phyloP scores from a whole-genome alignment of 23 red algal genomes.

The Cyanidiococcus yangmingshanensis region DNA sequence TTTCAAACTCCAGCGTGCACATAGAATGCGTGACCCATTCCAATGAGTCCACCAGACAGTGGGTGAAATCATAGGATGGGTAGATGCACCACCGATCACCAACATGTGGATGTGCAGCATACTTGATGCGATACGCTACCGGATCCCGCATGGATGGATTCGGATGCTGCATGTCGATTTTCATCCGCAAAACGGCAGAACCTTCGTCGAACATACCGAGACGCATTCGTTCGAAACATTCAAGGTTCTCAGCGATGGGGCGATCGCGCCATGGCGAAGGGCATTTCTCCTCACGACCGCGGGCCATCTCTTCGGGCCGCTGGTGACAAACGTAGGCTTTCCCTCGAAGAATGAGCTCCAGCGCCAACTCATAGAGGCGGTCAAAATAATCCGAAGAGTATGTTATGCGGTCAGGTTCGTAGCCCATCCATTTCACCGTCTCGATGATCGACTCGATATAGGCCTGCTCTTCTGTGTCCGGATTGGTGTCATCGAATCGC shows the following conservation, averaged over 20 bases:
- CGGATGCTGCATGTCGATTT: slow-evolving; percentile 88
- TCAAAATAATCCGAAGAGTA: slow-evolving; percentile 99
- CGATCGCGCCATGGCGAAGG: slow-evolving; percentile 83
- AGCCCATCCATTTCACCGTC: slow-evolving; percentile 87
- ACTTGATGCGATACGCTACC: slow-evolving; percentile 87
- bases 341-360: slow-evolving; percentile 68
- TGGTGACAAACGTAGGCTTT: slow-evolving; percentile 97
- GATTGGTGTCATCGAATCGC: slow-evolving; percentile 99
- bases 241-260: slow-evolving; percentile 58
- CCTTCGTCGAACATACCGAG: slow-evolving; percentile 78
- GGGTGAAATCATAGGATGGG: slow-evolving; percentile 96
- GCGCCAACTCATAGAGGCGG: slow-evolving; percentile 64
- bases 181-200: slow-evolving; percentile 86
- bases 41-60: slow-evolving; percentile 96
- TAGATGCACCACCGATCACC: slow-evolving; percentile 97
- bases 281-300: slow-evolving; percentile 45
- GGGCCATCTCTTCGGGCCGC: slow-evolving; percentile 71
- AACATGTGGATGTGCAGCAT: slow-evolving; percentile 62
- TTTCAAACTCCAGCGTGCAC: slow-evolving; percentile 97
- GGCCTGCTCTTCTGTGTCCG: slow-evolving; percentile 70
- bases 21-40: slow-evolving; percentile 98
- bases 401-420: slow-evolving; percentile 68
- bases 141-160: slow-evolving; percentile 94
- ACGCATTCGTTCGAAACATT: slow-evolving; percentile 83
- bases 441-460: slow-evolving; percentile 81